Conservation (phyloP, 257 asterid species). For the Lycium barbarum region DNA sequence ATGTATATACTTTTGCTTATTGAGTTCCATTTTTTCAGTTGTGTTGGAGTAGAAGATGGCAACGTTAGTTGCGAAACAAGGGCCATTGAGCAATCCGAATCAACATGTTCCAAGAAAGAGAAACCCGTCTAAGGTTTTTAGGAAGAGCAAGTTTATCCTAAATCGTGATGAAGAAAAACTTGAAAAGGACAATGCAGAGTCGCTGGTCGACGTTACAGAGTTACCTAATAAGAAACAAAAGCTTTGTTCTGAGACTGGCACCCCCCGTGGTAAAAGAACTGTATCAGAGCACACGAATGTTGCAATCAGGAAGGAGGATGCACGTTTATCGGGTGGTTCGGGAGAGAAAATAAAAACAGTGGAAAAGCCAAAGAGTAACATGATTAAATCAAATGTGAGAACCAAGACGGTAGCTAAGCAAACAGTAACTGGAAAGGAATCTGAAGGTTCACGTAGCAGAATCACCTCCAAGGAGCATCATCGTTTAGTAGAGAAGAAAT, state of each 20-base stretch:
- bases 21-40: conserved; percentile 35
- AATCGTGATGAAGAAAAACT: conserved; percentile 55
- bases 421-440: conserved; percentile 22
- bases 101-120: conserved; percentile 41
- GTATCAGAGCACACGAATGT: conserved; percentile 32
- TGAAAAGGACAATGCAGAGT: conserved; percentile 33
- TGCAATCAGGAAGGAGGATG: conserved; percentile 33
- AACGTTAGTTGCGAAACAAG: conserved; percentile 49
- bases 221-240: conserved; percentile 32
- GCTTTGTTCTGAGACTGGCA: conserved; percentile 24
- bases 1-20: not conserved
- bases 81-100: conserved; percentile 32
- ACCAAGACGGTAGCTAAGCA: conserved; percentile 35
- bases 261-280: conserved; percentile 32
- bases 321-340: not conserved
- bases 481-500: conserved; percentile 34
- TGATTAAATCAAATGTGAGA: conserved; percentile 22
- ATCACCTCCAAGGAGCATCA: conserved; percentile 26
- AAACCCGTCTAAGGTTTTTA: conserved; percentile 34
- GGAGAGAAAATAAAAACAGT: conserved; percentile 16
- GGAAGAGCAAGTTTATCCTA: conserved; percentile 55
- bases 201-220: conserved; percentile 29
- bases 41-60: conserved; percentile 47
- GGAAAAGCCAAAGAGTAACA: conserved; percentile 16
- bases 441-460: conserved; percentile 39